phyloP scores from a whole-genome alignment of 2,329 filamentous ascomycete genomes.

The Exophiala mesophila region DNA sequence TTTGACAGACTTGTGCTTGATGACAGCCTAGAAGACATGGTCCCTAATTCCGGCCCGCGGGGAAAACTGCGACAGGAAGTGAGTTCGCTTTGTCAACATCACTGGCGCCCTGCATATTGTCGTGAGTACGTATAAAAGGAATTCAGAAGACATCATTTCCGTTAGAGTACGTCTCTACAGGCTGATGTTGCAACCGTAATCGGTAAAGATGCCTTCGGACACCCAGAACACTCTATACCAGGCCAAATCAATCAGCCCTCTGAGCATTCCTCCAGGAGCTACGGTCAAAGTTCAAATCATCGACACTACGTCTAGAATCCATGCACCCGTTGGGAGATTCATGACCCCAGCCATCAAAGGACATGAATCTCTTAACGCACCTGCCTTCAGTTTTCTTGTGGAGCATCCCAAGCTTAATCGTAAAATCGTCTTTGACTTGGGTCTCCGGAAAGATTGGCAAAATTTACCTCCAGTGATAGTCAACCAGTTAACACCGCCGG shows the following conservation, averaged over 20 bases:
- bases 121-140: no score
- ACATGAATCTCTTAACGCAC: conserved; percentile 3
- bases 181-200: neutral
- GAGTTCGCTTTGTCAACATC: neutral
- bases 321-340: conserved; percentile 3
- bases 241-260: neutral
- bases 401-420: conserved; percentile 7
- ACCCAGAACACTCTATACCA: neutral
- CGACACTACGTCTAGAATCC: conserved; percentile 7
- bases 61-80: neutral
- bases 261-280: conserved; percentile 5
- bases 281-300: conserved; percentile 8
- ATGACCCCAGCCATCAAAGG: conserved; percentile 10
- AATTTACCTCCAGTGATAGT: conserved; percentile 17
- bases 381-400: conserved; percentile 12
- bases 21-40: neutral
- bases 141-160: neutral
- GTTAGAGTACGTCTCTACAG: neutral
- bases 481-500: conserved; percentile 5
- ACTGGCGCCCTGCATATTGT: no score
- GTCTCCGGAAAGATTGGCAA: conserved; percentile 26
- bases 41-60: neutral
- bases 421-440: conserved; percentile 26
- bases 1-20: no score
- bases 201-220: neutral